Evolutionary conservation across 768 basidiomycete species (phyloP), one percentile per base, ranked within the genome.

Genomic region (Chalciporus chontae): DNA sequence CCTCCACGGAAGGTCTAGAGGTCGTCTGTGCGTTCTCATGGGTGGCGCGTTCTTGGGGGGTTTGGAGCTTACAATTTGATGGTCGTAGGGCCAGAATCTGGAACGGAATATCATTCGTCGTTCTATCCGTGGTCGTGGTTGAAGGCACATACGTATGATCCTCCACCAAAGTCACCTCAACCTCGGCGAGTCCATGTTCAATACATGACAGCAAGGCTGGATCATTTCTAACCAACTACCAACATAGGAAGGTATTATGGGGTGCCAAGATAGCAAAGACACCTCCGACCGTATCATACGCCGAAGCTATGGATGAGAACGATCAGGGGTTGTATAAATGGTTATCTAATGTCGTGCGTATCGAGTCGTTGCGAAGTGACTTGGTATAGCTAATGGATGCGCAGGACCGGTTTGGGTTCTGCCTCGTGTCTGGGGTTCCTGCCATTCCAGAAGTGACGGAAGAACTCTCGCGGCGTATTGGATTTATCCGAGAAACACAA

Each of bases 41-140:
- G 23, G 34, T 23, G 14, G 4, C 8, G 17, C 13, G 21, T 10
- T 37, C 17, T 42, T 29, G 32, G 32, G 17, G 18, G 24, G 24
- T 29, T 19, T 10, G 27, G 27, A 18, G 31, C 45, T 60, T 8
- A 52, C 29, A 18, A 21, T 3, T 17, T 26, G 43, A 32, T 39
- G 13, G 14, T 44, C 32, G 6, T 47, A 69, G 66, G 66, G 66
- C 54, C 63, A 9, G 45, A 34, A 9, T 38, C 52, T 3, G 43
- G 52, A 11, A 68, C 78, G 10, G 70, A 77, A 43, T 71, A 75
- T 1, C 94, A 97, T 63, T 68, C 76, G n/a, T 94, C 93, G 0
- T 56, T 85, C 43, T 97, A 90, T 61, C 92, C 94, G 0, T 92
- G 91, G 87, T 71, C 79, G 32, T 95, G 93, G 87, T 77, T 97